A percentile compares a stretch with the other conserved stretches of the same genome.
These are phyloP conservation scores for Beauveria varroae DNA, from an alignment of 2,329 filamentous ascomycete species.

Conservation along the genomic window DNA sequence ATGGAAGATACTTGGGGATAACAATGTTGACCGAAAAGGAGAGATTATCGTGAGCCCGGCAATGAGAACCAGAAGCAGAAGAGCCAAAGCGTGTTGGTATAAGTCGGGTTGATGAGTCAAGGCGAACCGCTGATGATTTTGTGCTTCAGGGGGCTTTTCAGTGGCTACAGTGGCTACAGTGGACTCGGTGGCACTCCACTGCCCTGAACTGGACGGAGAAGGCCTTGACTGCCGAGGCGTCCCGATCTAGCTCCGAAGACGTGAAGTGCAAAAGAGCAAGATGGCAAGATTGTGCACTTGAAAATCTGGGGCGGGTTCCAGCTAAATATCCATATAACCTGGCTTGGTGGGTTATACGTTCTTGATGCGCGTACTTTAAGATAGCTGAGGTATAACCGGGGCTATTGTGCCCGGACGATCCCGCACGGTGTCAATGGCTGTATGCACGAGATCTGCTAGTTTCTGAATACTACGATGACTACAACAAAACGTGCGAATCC, in stretches of 20 bases:
- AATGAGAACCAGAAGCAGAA: not conserved
- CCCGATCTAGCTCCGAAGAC: conserved; percentile 11
- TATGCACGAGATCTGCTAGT: too few species aligned
- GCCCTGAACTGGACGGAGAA: not conserved
- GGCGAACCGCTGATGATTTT: conserved; percentile 1
- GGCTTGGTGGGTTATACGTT: not conserved
- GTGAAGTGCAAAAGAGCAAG: not conserved
- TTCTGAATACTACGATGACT: too few species aligned
- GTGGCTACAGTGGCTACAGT: not conserved
- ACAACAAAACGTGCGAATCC: too few species aligned
- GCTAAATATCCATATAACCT: not conserved
- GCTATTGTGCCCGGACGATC: too few species aligned
- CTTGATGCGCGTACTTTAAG: not conserved
- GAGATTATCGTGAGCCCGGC: not conserved
- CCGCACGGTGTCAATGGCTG: too few species aligned
- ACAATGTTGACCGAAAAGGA: not conserved
- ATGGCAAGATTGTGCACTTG: not conserved
- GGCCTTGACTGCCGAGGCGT: conserved; percentile 4
- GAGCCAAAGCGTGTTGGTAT: not conserved
- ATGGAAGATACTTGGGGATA: not conserved
- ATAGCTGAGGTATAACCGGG: too few species aligned
- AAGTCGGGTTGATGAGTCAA: conserved; percentile 9
- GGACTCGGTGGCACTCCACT: not conserved
- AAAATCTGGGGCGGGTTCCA: not conserved
- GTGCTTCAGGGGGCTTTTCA: not conserved